A percentile compares a stretch with the other conserved stretches of the same genome.
phyloP scores from a whole-genome alignment of 1,139 yeast genomes.

The Candida frijolesensis region DNA sequence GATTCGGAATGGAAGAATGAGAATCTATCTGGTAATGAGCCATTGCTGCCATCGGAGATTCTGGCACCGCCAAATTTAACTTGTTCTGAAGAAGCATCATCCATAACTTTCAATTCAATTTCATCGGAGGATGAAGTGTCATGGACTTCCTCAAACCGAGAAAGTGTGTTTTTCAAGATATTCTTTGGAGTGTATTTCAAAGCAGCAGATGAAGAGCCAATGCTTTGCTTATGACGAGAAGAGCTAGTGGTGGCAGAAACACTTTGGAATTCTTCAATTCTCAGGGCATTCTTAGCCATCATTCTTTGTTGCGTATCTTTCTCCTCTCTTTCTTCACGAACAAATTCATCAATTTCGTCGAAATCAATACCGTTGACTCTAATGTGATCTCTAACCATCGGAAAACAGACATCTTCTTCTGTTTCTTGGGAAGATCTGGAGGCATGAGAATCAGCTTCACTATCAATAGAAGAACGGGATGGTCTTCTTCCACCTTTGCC shows the following conservation, averaged over 20 bases:
- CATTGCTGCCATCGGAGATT: conserved; percentile 13
- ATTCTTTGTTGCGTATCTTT: conserved; percentile 30
- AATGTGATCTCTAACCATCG: conserved; percentile 76
- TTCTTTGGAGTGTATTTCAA: conserved; percentile 60
- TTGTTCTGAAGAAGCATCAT: conserved; percentile 15
- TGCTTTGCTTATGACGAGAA: conserved; percentile 13
- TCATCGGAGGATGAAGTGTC: conserved; percentile 14
- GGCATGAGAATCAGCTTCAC: conserved; percentile 71
- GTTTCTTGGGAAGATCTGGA: conserved; percentile 80
- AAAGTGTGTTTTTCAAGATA: conserved; percentile 24
- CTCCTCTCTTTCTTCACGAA: conserved; percentile 51
- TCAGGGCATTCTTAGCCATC: conserved; percentile 24
- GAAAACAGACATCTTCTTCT: conserved; percentile 97
- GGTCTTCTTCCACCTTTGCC: conserved; percentile 28
- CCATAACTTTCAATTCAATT: conserved; percentile 16
- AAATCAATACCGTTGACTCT: conserved; percentile 76
- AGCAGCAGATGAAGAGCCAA: conserved; percentile 44
- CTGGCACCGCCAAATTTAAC: conserved; percentile 30
- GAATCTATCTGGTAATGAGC: conserved; percentile 71
- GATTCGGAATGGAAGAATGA: conserved; percentile 79
- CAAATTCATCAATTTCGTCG: conserved; percentile 76
- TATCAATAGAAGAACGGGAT: conserved; percentile 47
- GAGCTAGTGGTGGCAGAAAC: conserved; percentile 16
- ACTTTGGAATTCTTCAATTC: conserved; percentile 10
- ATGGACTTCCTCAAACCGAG: conserved; percentile 12